These are phyloP conservation scores for Phyllachora maydis DNA, from an alignment of 2,329 filamentous ascomycete species.

Conservation along the genomic window DNA sequence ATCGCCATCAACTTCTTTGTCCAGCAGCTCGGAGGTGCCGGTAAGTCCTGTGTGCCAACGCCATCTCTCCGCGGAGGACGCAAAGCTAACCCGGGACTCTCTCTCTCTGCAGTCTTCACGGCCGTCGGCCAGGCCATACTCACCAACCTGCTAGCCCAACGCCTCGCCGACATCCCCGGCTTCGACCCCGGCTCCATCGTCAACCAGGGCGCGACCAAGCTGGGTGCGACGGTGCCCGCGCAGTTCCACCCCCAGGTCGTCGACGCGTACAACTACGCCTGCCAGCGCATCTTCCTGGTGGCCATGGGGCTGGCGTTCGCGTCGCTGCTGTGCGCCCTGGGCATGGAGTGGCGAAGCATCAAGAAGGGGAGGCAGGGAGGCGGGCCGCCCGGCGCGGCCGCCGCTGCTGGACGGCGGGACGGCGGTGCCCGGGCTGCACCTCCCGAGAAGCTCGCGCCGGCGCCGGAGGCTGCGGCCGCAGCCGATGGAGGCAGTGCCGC, in stretches of 20 bases:
- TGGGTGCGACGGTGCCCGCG: constrained; percentile 28
- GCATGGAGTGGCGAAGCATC: constrained; percentile 47
- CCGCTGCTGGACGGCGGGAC: too few species aligned
- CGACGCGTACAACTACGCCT: constrained; percentile 41
- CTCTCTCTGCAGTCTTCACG: constrained; percentile 35
- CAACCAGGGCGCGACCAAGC: constrained; percentile 33
- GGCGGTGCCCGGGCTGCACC: too few species aligned
- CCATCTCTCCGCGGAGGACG: too few species aligned
- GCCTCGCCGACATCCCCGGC: constrained; percentile 17
- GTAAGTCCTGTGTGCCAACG: too few species aligned
- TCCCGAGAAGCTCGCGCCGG: too few species aligned
- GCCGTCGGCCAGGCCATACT: constrained; percentile 34
- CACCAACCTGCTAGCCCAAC: constrained; percentile 19
- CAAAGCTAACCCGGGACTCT: too few species aligned
- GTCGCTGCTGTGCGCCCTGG: constrained; percentile 33
- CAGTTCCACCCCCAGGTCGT: constrained; percentile 31
- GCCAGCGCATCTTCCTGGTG: constrained; percentile 42
- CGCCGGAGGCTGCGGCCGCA: too few species aligned
- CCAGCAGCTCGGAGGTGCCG: constrained; percentile 39
- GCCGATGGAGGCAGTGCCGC: too few species aligned
- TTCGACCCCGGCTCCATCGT: constrained; percentile 21
- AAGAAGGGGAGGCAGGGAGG: constrained; percentile 28
- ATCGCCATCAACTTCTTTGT: constrained; percentile 34
- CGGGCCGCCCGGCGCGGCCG: constrained; percentile 4
- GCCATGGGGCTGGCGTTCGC: constrained; percentile 31